Evolutionary conservation across 2,329 filamentous ascomycete species (phyloP), one percentile per base, ranked within the genome.

Genomic region (Pseudogymnoascus sp.): DNA sequence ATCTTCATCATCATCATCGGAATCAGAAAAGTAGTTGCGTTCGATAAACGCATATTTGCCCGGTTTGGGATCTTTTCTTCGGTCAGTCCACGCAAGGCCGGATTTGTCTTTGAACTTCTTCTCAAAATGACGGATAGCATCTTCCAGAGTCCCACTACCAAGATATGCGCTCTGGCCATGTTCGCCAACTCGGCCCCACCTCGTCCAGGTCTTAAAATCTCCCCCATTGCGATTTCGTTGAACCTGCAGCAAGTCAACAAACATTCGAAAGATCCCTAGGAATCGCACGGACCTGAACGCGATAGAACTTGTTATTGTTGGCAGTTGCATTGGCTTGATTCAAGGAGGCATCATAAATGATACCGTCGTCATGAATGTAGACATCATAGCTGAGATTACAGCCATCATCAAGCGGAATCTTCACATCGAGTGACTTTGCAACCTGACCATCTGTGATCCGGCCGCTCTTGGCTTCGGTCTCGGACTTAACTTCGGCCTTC

Each of bases 261-360:
- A 34, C 16, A 36, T 36, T 56, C 10, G 1, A 56, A 56, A 21
- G 4, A 14, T 56, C 18, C 8, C 10, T 12, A 18, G 25, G 28
- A 14, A 36, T 56, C 8, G n/a, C 4, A 68, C 73, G 70, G 66
- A 90, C 78, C 78, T 93, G 89, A 28, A 92, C 73, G 28, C 85
- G 84, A 71, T 93, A 93, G 73, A 93, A 93, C 68, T 95, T 95
- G 74, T 95, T 93, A 74, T 89, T 89, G 71, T 93, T 95, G 56
- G 81, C 75, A 0, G 78, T 76, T 0, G 89, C 78, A 68, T 91
- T 89, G 10, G 90, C 89, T 72, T 93, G 89, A 68, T 93, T 95
- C 53, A 96, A 78, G 0, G 89, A 86, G 0, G 89, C 90, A 71
- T 96, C 91, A 73, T 84, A 93, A 59, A 93, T 90, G 63, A 88